Base-by-base conservation (phyloP, 345 rosid genomes). In the Garcia nutans region DNA sequence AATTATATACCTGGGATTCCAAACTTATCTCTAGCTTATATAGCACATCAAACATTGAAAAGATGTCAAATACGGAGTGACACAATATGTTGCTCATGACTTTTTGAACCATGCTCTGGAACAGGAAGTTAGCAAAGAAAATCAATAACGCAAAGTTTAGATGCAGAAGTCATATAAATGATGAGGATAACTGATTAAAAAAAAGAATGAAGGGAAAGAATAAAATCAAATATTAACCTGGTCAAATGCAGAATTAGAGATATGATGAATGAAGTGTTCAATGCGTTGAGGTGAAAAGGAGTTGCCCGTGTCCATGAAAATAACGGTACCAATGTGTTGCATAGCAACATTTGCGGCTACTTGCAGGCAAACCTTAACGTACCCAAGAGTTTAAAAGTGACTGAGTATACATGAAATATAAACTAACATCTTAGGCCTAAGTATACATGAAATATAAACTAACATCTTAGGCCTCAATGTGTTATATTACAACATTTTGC, bases 241-340 rank as follows among this genome's bases (percentile, higher is more conserved):
- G 58, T 64, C 44, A 76, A 70, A 76, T 33, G 77, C 73, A 77
- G 84, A 70, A 68, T 71, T 80, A 63, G 81, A 79, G 68, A 72
- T 78, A 72, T 69, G 75, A 47, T 82, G 71, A 69, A 90, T 66
- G 66, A 88, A 87, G 23, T 82, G 84, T 68, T 88, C 83, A 70
- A 89, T 80, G 45, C 91, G 88, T 76, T 76, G 87, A 26, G 95
- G 84, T 3, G 97, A 93, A 86, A 91, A 93, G 3, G 98, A 88
- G 86, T 90, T 90, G 64, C 97, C 85, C 9, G 98, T 92, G 80
- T 93, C 98, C 59, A 93, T 1, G 75, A 90, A 92, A 44, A 86
- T 76, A 65, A 90, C 90, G 23, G 73, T 45, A 13, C 92, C 90
- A 12, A 8, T 67, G 76, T 86, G 72, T 68, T 74, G 84, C 73